phyloP scores from a whole-genome alignment of 805 yeast species.

The Teunomyces atbi region DNA sequence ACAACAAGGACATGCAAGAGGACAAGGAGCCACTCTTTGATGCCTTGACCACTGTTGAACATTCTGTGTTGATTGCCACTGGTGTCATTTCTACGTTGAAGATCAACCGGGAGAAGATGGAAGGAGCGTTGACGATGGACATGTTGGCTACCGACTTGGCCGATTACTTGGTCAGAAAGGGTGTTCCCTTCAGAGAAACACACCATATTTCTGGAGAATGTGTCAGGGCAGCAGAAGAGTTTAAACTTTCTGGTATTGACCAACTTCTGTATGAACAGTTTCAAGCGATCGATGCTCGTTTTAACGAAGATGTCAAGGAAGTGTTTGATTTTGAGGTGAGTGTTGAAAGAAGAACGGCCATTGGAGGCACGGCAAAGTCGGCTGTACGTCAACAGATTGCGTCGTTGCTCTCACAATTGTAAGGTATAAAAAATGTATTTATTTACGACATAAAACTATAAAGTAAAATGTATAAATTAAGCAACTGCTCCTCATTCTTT shows the following conservation, averaged over 20 bases:
- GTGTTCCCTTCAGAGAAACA: slow-evolving; percentile 98
- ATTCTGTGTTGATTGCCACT: slow-evolving; percentile 89
- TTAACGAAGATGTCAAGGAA: slow-evolving; percentile 73
- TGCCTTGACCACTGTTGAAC: slow-evolving; percentile 84
- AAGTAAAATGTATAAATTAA: neutral
- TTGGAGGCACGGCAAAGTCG: slow-evolving; percentile 93
- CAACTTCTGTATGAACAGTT: slow-evolving; percentile 75
- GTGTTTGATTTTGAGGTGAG: slow-evolving; percentile 91
- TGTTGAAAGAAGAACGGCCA: slow-evolving; percentile 95
- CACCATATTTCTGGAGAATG: slow-evolving; percentile 99
- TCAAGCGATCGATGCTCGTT: slow-evolving; percentile 74
- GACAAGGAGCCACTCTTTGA: slow-evolving; percentile 99
- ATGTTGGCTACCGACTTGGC: slow-evolving; percentile 99
- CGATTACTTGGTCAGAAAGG: slow-evolving; percentile 94
- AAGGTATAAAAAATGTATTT: neutral
- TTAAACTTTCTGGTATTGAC: slow-evolving; percentile 79
- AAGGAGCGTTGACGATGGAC: slow-evolving; percentile 90
- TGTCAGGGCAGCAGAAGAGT: slow-evolving; percentile 85
- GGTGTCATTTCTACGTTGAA: slow-evolving; percentile 90
- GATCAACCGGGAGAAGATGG: slow-evolving; percentile 76
- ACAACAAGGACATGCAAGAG: slow-evolving; percentile 98
- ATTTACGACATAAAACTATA: neutral
- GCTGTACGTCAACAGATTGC: slow-evolving; percentile 80
- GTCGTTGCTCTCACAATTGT: slow-evolving; percentile 19
- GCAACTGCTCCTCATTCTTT: neutral